Evolutionary conservation across 306 rosid genomes (phyloP), one percentile per base, ranked within the genome.

Genomic region (Luffa aegyptiaca): DNA sequence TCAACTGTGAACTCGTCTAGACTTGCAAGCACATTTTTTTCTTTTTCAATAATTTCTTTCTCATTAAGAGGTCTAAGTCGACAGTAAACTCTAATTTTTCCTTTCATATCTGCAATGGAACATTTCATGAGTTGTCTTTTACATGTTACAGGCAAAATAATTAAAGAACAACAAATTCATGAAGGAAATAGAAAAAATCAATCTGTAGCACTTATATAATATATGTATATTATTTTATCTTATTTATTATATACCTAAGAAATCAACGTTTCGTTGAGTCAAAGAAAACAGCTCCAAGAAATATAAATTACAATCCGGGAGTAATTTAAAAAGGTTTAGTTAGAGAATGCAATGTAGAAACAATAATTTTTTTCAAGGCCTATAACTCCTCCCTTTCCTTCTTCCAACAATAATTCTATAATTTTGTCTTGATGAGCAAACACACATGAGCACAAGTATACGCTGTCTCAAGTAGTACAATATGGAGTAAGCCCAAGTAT

Each of bases 81-180:
- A 82, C 99, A 93, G 55, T 82, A 95, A 82, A 95, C 99, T 90
- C 99, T 84, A 16, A 95, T 93, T 87, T 95, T 95, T 62, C 99
- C 99, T 90, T 95, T 95, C 99, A 95, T 95, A 82, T 95, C 99
- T 95, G 89, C 80, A 81, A 86, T n/a, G 39, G 51, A 66, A 42
- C 75, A 9, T 41, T 68, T 68, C 52, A 42, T 18, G 37, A 16
- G 31, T 8, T 64, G 10, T 26, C 26, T 59, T 61, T 36, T 31
- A 5, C 41, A 31, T 31, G 17, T 33, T 12, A 62, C 42, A 11
- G 7, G 18, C 8, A 33, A 33, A 33, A 62, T 62, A 59, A 61
- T 61, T 31, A 62, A 31, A 21, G 11, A 61, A 49, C 5, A 46
- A 46, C 7, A 64, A 16, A 2, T 2, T 36, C 8, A 37, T 7